Base-by-base conservation (phyloP, 2,329 filamentous ascomycete genomes). In the Zasmidium cellare region DNA sequence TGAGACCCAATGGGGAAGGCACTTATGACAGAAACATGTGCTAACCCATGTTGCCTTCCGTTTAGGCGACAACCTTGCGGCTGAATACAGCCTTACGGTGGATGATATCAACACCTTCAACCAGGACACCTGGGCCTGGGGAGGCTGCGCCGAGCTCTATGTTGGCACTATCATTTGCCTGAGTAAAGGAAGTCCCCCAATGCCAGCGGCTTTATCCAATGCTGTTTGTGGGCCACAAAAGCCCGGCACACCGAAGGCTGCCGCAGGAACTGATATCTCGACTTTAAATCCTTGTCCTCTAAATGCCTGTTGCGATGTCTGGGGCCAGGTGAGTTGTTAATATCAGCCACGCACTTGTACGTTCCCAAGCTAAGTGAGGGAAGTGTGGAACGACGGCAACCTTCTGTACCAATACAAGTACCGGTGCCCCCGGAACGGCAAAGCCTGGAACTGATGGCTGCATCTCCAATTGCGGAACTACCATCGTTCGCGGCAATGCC, bases 181-280 rank as follows among this genome's bases (percentile, higher is more conserved):
- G 0, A 77, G 75, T 58, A 59, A 62, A 0, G 79, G 78, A 2
- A 58, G 55, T 1, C 70, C 77, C 5, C 76, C 77, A 0, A 72
- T 80, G 67, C 79, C 79, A 1, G 68, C 73, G 1, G 56, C 69
- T 1, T 59, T 77, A 2, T 23, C 66, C 1, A 73, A 75, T 47
- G 75, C 75, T 14, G 59, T 73, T 0, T 81, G 81, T 63, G 81
- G 82, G 0, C 81, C 80, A 1, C 71, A 75, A 46, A n/a, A 9
- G 7, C 70, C 74, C 0, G 76, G 77, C 0, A 79, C 78, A 0
- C 11, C 25, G 25, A 50, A 62, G 9, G 46, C 63, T 12, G 74
- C 77, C 0, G 12, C 64, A 0, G 74, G 70, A n/a, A 72, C 62
- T 0, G 63, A 71, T 22, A 50, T 72, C 2, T 55, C 60, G 3